Evolutionary conservation across 78 protist species (phyloP).

Genomic region (Bigelowiella natans): DNA sequence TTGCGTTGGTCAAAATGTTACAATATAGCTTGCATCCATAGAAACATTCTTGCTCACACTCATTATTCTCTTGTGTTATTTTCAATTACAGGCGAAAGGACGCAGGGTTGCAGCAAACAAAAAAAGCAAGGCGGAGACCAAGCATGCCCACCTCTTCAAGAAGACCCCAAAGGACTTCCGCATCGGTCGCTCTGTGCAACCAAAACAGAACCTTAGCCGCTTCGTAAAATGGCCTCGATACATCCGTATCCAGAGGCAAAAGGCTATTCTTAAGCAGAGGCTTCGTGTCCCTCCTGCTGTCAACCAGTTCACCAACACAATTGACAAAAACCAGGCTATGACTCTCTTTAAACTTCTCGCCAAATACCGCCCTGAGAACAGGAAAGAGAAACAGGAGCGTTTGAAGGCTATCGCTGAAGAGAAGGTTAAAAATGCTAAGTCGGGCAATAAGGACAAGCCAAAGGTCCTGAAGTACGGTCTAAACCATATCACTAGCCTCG

Average conservation of each 20-base stretch:
- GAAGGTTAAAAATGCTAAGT: slow-evolving; percentile 4
- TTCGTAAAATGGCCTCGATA: slow-evolving; percentile 80
- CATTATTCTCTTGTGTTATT: too few relatives aligned
- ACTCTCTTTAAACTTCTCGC: slow-evolving; percentile 66
- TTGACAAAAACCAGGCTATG: slow-evolving; percentile 66
- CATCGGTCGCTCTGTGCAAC: too few relatives aligned
- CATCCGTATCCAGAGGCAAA: slow-evolving; percentile 88
- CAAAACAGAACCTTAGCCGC: neutral
- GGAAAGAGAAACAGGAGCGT: slow-evolving; percentile 64
- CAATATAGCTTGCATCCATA: too few relatives aligned
- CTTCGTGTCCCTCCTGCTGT: slow-evolving; percentile 91
- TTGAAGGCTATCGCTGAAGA: slow-evolving; percentile 44
- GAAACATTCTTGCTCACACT: too few relatives aligned
- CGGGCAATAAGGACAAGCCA: too few relatives aligned
- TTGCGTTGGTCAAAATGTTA: too few relatives aligned
- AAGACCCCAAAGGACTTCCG: too few relatives aligned
- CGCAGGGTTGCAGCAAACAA: too few relatives aligned
- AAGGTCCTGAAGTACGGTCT: slow-evolving; percentile 82
- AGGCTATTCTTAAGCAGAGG: slow-evolving; percentile 70
- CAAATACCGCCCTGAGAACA: slow-evolving; percentile 90
- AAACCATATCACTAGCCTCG: slow-evolving; percentile 80
- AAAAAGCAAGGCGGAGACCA: too few relatives aligned
- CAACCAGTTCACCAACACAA: slow-evolving; percentile 85
- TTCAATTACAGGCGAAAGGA: too few relatives aligned
- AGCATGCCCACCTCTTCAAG: too few relatives aligned